These are phyloP conservation scores for Colletotrichum coccodes DNA, from an alignment of 2,329 filamentous ascomycete genomes.

Conservation along the genomic window DNA sequence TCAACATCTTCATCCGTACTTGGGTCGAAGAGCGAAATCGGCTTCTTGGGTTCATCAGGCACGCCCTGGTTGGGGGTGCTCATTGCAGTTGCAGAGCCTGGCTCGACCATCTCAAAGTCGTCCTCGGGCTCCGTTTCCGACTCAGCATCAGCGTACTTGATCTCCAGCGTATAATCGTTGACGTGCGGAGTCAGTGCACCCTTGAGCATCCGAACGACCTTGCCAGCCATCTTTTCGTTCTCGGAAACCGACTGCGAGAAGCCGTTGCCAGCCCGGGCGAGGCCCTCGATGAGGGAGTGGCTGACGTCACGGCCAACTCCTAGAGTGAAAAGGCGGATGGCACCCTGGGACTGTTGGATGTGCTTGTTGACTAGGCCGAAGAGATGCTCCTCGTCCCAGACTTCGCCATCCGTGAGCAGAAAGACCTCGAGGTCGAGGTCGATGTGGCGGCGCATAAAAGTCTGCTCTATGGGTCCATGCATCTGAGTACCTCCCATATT, in stretches of 20 bases:
- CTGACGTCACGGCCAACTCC: slow-evolving; percentile 64
- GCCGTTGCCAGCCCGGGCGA: slow-evolving; percentile 64
- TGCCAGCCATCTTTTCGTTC: slow-evolving; percentile 73
- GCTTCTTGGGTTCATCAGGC: slow-evolving; percentile 41
- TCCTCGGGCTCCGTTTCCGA: slow-evolving; percentile 45
- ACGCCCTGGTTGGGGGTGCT: not conserved
- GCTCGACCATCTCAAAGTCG: slow-evolving; percentile 71
- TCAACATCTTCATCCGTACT: slow-evolving; percentile 51
- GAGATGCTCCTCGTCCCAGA: slow-evolving; percentile 57
- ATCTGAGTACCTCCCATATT: slow-evolving; percentile 67
- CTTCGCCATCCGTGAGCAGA: slow-evolving; percentile 66
- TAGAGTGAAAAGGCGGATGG: slow-evolving; percentile 63
- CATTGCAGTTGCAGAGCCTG: slow-evolving; percentile 56
- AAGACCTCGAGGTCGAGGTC: slow-evolving; percentile 64
- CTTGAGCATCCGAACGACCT: slow-evolving; percentile 80
- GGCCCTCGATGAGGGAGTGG: slow-evolving; percentile 63
- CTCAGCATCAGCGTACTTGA: slow-evolving; percentile 60
- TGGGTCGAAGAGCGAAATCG: slow-evolving; percentile 70
- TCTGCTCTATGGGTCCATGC: slow-evolving; percentile 53
- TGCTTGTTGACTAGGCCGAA: slow-evolving; percentile 56
- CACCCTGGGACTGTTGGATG: slow-evolving; percentile 50
- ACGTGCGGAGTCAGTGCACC: slow-evolving; percentile 75
- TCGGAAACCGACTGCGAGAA: slow-evolving; percentile 71
- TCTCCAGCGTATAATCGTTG: slow-evolving; percentile 69
- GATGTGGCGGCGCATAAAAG: slow-evolving; percentile 53